Conservation (phyloP, 768 basidiomycete genomes). For the Russula compacta region DNA sequence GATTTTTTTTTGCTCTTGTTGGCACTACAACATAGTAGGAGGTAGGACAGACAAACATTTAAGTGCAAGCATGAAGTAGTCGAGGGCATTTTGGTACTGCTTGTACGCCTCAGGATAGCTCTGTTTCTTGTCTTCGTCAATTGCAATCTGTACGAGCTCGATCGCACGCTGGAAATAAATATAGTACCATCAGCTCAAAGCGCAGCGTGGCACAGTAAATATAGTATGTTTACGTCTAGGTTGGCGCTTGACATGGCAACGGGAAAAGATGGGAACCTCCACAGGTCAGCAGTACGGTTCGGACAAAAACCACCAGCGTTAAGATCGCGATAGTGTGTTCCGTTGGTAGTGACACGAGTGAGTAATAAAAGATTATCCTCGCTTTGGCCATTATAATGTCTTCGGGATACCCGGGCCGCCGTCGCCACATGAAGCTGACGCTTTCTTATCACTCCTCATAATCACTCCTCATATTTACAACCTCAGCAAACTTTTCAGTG, state of each 20-base stretch:
- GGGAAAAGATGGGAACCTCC: neutral
- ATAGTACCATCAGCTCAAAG: neutral
- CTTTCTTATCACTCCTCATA: too few species aligned
- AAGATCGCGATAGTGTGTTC: constrained; percentile 40
- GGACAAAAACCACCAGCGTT: constrained; percentile 25
- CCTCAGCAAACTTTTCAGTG: too few species aligned
- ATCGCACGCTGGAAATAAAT: constrained; percentile 53
- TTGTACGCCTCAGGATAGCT: constrained; percentile 94
- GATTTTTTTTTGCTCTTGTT: neutral
- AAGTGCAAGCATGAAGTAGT: constrained; percentile 97
- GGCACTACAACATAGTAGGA: neutral
- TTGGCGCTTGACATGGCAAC: constrained; percentile 12
- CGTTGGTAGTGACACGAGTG: constrained; percentile 39
- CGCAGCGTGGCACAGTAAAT: neutral
- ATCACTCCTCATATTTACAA: too few species aligned
- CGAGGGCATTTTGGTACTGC: constrained; percentile 88
- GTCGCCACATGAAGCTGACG: neutral
- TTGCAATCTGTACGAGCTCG: constrained; percentile 85
- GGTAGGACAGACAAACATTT: constrained; percentile 52
- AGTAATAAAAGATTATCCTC: constrained; percentile 58
- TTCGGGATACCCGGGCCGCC: neutral
- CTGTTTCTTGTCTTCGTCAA: constrained; percentile 86
- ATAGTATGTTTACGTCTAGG: constrained; percentile 7
- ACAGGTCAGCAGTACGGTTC: neutral
- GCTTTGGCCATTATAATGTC: constrained; percentile 35